Conservation (phyloP, 768 basidiomycete genomes). For the Crassisporium funariophilum region DNA sequence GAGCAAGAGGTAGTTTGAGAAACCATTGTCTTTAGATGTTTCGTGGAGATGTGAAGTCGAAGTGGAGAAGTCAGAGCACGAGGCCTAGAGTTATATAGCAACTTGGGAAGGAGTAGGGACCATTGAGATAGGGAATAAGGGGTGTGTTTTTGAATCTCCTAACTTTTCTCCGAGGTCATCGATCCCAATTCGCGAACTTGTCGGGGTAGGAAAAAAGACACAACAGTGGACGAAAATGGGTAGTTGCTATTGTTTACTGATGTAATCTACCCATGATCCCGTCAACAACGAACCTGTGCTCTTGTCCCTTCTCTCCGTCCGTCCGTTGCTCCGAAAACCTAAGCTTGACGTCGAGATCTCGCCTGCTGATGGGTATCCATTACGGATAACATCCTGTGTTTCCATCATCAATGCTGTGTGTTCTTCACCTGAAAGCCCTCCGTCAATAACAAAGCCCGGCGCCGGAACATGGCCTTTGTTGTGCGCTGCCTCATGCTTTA, state of each 20-base stretch:
- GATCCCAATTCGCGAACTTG: conserved; percentile 31
- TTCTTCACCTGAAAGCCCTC: too few species aligned
- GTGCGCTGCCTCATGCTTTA: too few species aligned
- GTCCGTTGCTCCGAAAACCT: too few species aligned
- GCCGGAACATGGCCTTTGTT: too few species aligned
- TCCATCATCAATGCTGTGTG: too few species aligned
- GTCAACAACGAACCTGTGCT: too few species aligned
- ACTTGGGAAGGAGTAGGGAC: neutral
- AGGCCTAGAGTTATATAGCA: neutral
- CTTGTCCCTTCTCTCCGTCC: conserved; percentile 1
- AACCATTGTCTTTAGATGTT: conserved; percentile 14
- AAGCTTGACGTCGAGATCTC: too few species aligned
- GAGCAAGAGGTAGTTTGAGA: conserved; percentile 24
- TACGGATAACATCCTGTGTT: too few species aligned
- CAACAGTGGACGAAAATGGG: neutral
- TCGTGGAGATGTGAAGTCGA: conserved; percentile 11
- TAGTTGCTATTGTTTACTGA: conserved; percentile 15
- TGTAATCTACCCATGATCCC: neutral
- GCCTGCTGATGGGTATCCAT: too few species aligned
- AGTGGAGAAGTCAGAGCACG: conserved; percentile 2
- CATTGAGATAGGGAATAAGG: too few species aligned
- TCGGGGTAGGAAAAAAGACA: conserved; percentile 27
- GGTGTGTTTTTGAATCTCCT: neutral
- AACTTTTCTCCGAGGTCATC: conserved; percentile 32
- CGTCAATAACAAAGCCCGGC: too few species aligned